A percentile compares a stretch with the other conserved stretches of the same genome.
Evolutionary conservation across 139 green algal species (phyloP).

Genomic region (Chlorella sorokiniana): DNA sequence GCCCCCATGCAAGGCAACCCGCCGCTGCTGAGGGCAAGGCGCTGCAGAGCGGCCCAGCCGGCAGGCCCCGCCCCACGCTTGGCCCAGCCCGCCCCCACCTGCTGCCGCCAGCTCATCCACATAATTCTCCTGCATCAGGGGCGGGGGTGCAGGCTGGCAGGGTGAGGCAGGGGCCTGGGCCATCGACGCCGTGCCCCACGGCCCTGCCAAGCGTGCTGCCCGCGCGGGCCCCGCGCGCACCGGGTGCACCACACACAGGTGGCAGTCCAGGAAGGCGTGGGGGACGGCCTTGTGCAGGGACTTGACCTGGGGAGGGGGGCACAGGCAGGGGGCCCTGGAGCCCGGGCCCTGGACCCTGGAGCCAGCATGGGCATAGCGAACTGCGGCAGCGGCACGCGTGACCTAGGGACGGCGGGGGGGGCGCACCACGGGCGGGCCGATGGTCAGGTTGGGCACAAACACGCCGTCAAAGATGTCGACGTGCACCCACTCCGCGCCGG

Average conservation of each 20-base stretch:
- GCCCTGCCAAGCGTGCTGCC: too few species aligned
- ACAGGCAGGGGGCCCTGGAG: not conserved
- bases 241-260: slow-evolving; percentile 53
- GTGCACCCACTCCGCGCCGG: slow-evolving; percentile 56
- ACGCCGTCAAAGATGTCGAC: slow-evolving; percentile 84
- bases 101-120: slow-evolving; percentile 31
- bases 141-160: too few species aligned
- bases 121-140: too few species aligned
- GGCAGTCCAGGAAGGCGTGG: slow-evolving; percentile 89
- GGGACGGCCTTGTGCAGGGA: slow-evolving; percentile 76
- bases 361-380: not conserved
- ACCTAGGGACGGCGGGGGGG: not conserved
- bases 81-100: not conserved
- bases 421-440: slow-evolving; percentile 80
- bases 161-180: too few species aligned
- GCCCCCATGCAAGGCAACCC: not conserved
- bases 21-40: too few species aligned
- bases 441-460: slow-evolving; percentile 95
- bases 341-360: not conserved
- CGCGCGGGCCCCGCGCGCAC: too few species aligned
- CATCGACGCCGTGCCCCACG: too few species aligned
- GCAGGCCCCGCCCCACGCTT: too few species aligned
- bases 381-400: not conserved
- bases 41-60: too few species aligned
- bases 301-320: slow-evolving; percentile 45